Evolutionary conservation across 495 filamentous ascomycete species (phyloP), one percentile per base, ranked within the genome.

Genomic region (Astrothelium macrocarpum): DNA sequence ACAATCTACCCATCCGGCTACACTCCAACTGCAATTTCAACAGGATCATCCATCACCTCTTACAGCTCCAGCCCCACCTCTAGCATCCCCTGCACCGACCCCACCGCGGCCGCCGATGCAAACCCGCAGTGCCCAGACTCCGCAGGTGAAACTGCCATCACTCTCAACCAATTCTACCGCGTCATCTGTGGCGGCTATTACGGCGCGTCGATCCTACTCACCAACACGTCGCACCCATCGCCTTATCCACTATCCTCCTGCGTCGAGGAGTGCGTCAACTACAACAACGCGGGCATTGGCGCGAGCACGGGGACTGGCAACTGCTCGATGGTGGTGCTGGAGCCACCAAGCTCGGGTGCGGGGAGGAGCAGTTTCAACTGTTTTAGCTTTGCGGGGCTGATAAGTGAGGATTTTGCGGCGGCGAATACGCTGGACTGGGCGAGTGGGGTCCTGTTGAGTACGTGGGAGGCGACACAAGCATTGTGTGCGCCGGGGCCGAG

Each of bases 101-200:
- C 49, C 49, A 28, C 5, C 4, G 25, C 45, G 11, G 12, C 49
- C 11, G 12, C 49, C 25, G 49, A 56, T 11, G 23, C 49, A 9
- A 29, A 29, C 25, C 49, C 49, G 2, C 20, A 56, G 25, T 56
- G 49, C 49, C 49, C 49, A 26, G 49, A 16, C 49, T 56, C 49
- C 25, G 12, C 49, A 2, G 49, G 49, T 25, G 49, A 56, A 56
- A 56, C 49, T 5, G 49, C 20, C n/a, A 4, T 56, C 49, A 28
- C 20, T 9, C 25, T 29, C 23, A 29, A 56, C 25, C 49, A 56
- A 56, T 56, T 28, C 49, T 56, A 56, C 49, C 49, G 49, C 49
- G 49, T 56, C 49, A 20, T 56, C 49, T 56, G 49, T 25, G 49
- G 49, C 4, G 49, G 49, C 25, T 56, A 56, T 16, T 56, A 56